Base-by-base conservation (phyloP, 2,329 filamentous ascomycete species). In the Cytospora piceicola region DNA sequence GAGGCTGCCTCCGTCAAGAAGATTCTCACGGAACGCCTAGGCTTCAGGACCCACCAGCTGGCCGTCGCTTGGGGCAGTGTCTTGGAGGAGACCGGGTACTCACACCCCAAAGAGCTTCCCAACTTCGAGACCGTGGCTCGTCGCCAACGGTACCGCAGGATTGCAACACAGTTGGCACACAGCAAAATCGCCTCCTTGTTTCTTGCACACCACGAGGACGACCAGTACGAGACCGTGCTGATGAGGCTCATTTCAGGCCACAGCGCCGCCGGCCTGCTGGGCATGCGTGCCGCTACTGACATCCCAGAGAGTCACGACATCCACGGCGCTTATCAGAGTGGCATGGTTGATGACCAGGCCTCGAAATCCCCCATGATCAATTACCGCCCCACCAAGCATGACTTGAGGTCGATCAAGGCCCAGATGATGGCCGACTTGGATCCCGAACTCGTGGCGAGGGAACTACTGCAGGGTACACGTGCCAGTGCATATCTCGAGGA, bases 221-320 rank as follows among this genome's bases (percentile, higher is more conserved):
- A 99, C 72, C 92, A 95, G 73, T 90, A 93, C 64, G 95, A 99
- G 78, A 97, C 94, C 0, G 83, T 96, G 4, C 78, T 98, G 58
- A 91, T 93, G 88, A 86, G 95, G 52, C 77, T 98, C 65, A 77
- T 89, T 11, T 81, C 82, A 3, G 88, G 89, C 0, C 90, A 92
- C 71, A 80, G 85, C 2, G 85, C 86, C n/a, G 80, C 84, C n/a
- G 93, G 92, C 0, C 79, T 97, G 34, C 80, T 83, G 20, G 93
- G 91, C 4, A 95, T 96, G 71, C 83, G 82, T 12, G 71, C 80
- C 3, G 80, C 85, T 22, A 82, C 85, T 32, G 85, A 86, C 54
- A 93, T 97, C n/a, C 94, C 94, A 1, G 93, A 97, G 75, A 96
- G 92, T 72, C 83, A 89, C 71, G 90, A 90, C 34, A 75, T 96